Evolutionary conservation across 352 stramenopile genomes (phyloP).

Genomic region (Phytophthora quininea): DNA sequence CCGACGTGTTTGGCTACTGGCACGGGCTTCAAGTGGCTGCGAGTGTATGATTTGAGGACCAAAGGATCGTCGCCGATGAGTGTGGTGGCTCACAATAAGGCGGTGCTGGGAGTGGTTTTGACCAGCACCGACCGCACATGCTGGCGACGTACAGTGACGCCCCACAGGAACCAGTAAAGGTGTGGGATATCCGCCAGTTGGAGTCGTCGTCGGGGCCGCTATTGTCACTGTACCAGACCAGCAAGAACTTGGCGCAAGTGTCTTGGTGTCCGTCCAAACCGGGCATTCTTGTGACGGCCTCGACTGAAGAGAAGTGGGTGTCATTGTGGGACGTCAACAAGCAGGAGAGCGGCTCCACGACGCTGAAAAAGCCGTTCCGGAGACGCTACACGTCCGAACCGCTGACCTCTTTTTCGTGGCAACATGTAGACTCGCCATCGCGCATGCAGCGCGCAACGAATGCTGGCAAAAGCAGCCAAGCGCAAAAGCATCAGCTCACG

Average conservation of each 20-base stretch:
- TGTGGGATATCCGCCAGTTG: slow-evolving; percentile 89
- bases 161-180: slow-evolving; percentile 82
- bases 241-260: slow-evolving; percentile 78
- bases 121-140: slow-evolving; percentile 80
- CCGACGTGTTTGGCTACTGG: slow-evolving; percentile 80
- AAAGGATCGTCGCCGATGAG: slow-evolving; percentile 72
- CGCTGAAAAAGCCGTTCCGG: slow-evolving; percentile 78
- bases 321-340: slow-evolving; percentile 85
- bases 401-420: slow-evolving; percentile 84
- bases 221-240: slow-evolving; percentile 73
- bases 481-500: slow-evolving; percentile 42
- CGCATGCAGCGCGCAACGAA: slow-evolving; percentile 24
- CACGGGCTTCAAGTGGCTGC: slow-evolving; percentile 89
- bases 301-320: slow-evolving; percentile 81
- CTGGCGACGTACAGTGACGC: slow-evolving; percentile 86
- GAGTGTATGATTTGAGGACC: slow-evolving; percentile 80
- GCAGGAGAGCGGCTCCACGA: slow-evolving; percentile 48
- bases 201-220: slow-evolving; percentile 66
- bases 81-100: slow-evolving; percentile 86
- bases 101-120: slow-evolving; percentile 84
- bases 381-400: slow-evolving; percentile 80
- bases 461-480: slow-evolving; percentile 26
- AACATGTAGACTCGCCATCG: slow-evolving; percentile 48
- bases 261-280: slow-evolving; percentile 86
- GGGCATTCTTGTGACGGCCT: slow-evolving; percentile 79